Evolutionary conservation across 2,329 filamentous ascomycete genomes (phyloP).

Genomic region (Fusarium sp.): DNA sequence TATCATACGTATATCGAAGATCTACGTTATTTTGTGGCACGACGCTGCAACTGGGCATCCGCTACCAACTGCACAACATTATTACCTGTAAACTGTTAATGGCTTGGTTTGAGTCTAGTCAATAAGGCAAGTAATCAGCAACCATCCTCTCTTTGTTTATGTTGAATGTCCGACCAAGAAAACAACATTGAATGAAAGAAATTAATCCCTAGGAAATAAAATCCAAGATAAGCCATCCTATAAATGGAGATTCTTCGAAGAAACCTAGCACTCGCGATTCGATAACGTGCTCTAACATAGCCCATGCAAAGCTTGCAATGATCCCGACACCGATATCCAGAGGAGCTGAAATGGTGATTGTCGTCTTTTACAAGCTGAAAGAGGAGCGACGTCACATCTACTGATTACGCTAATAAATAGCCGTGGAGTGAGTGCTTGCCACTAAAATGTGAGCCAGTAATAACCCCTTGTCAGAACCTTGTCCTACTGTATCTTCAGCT

Average conservation of each 20-base stretch:
- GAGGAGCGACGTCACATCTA: no score
- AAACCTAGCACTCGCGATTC: background rate
- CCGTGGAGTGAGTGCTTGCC: background rate
- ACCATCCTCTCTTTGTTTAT: background rate
- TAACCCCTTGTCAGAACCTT: background rate
- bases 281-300: rapidly evolving
- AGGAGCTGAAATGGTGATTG: background rate
- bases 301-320: background rate
- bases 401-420: background rate
- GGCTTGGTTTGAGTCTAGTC: no score
- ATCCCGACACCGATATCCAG: no score
- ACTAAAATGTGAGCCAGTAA: background rate
- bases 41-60: background rate
- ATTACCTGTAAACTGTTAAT: no score
- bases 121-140: no score
- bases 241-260: rapidly evolving
- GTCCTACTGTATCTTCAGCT: background rate
- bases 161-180: background rate
- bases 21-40: no score
- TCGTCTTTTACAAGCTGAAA: background rate
- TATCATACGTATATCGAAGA: background rate
- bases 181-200: rapidly evolving
- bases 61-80: background rate
- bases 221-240: rapidly evolving
- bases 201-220: background rate